Evolutionary conservation across 2,329 filamentous ascomycete genomes (phyloP), one percentile per base, ranked within the genome.

Genomic region (Colletotrichum liriopes): DNA sequence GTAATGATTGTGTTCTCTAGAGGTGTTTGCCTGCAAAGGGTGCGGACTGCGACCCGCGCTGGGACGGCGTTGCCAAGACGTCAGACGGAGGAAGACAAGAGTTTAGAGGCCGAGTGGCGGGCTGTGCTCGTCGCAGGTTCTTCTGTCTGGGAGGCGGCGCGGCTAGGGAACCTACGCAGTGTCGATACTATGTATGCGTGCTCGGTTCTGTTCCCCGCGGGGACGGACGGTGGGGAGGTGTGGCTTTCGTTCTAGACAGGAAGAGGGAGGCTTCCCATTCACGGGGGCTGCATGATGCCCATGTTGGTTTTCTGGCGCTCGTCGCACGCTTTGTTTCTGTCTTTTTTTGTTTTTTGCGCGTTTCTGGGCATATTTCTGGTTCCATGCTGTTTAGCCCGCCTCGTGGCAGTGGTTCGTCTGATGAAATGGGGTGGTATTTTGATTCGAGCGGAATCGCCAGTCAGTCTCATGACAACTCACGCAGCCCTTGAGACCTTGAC

Each of bases 101-200:
- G 39, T 18, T n/a, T 8, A 49, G 39, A 37, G 49, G 37, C 29
- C 23, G 23, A 35, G 56, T 35, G 26, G 20, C 16, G 56, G 65
- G 58, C 65, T 62, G 58, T 67, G 65, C 55, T 41, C 23, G 56
- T 67, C 47, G 39, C 58, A 55, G 65, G 6, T 8, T 45, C 7
- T 9, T 45, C n/a, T 26, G 12, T 16, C 12, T 26, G 23, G n/a
- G 41, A 43, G 41, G 47, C 18, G 14, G 47, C 47, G 47, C 47
- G 23, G 20, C 47, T 26, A 3, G 47, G 29, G 8, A 23, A 55
- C 9, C 49, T 29, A 7, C 9, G 45, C n/a, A 49, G n/a, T 16
- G 45, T 23, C 26, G 49, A 23, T 20, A 26, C 23, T 26, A 26
- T 26, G 23, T 26, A 8, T 18, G 18, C 3, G 47, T 23, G 49